phyloP scores from a whole-genome alignment of 805 yeast species.

The Wickerhamomyces alni region DNA sequence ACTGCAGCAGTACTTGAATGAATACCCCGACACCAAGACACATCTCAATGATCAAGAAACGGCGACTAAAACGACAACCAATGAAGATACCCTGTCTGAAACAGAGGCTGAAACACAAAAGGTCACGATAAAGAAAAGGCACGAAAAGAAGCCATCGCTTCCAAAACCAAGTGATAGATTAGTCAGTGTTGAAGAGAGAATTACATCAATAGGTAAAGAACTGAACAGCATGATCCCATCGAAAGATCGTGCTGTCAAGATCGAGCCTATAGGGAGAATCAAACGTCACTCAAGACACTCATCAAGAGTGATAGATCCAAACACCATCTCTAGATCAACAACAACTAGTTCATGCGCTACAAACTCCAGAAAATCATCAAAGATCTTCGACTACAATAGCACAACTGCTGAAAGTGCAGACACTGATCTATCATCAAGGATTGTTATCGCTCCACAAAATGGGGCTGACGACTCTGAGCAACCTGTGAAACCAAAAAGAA shows the following conservation, averaged over 20 bases:
- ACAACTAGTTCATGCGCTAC: background rate
- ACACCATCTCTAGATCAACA: background rate
- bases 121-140: slow-evolving; percentile 11
- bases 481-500: background rate
- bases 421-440: background rate
- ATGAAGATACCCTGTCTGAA: background rate
- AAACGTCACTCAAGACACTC: slow-evolving; percentile 3
- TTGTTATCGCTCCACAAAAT: too few species aligned
- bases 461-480: background rate
- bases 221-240: slow-evolving; percentile 17
- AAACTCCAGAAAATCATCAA: slow-evolving; percentile 1
- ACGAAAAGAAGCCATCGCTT: slow-evolving; percentile 1
- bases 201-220: slow-evolving; percentile 15
- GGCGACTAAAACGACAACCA: background rate
- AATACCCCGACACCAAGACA: slow-evolving; percentile 1
- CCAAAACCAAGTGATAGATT: background rate
- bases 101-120: background rate
- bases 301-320: background rate
- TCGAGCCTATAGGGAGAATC: slow-evolving; percentile 6
- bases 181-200: slow-evolving; percentile 14
- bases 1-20: slow-evolving; percentile 25
- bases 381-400: background rate
- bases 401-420: background rate
- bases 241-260: slow-evolving; percentile 12
- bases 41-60: slow-evolving; percentile 1